These are phyloP conservation scores for Candida khao-thaluensis DNA, from an alignment of 805 yeast genomes.

Conservation along the genomic window DNA sequence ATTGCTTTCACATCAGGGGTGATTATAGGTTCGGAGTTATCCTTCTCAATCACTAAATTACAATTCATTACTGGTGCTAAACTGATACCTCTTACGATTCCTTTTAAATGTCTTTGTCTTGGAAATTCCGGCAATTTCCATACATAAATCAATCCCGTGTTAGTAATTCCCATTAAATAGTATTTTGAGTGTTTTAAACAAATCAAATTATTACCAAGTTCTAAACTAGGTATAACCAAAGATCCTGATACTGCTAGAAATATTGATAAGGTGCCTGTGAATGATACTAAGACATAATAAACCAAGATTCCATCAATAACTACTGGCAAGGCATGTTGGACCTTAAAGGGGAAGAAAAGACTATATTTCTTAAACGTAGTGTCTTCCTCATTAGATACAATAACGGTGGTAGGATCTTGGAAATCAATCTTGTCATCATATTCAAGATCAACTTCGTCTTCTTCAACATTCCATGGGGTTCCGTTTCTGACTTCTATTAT, in stretches of 20 bases:
- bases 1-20: slow-evolving; percentile 22
- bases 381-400: slow-evolving; percentile 35
- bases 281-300: slow-evolving; percentile 57
- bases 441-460: slow-evolving; percentile 37
- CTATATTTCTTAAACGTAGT: slow-evolving; percentile 31
- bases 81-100: slow-evolving; percentile 44
- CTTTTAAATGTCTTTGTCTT: slow-evolving; percentile 20
- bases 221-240: slow-evolving; percentile 46
- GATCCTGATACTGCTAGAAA: slow-evolving; percentile 46
- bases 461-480: slow-evolving; percentile 38
- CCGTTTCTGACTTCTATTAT: slow-evolving; percentile 44
- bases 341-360: slow-evolving; percentile 46
- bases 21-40: slow-evolving; percentile 5
- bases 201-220: slow-evolving; percentile 49
- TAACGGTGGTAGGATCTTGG: slow-evolving; percentile 45
- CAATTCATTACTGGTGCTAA: slow-evolving; percentile 52
- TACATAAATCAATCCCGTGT: slow-evolving; percentile 47
- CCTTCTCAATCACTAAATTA: slow-evolving; percentile 16
- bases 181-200: slow-evolving; percentile 33
- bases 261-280: slow-evolving; percentile 53
- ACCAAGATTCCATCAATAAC: slow-evolving; percentile 29
- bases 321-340: slow-evolving; percentile 47
- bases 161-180: slow-evolving; percentile 45
- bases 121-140: slow-evolving; percentile 44
- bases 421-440: slow-evolving; percentile 44